phyloP scores from a whole-genome alignment of 2,329 filamentous ascomycete species.

The Ophiostoma fasciatum region DNA sequence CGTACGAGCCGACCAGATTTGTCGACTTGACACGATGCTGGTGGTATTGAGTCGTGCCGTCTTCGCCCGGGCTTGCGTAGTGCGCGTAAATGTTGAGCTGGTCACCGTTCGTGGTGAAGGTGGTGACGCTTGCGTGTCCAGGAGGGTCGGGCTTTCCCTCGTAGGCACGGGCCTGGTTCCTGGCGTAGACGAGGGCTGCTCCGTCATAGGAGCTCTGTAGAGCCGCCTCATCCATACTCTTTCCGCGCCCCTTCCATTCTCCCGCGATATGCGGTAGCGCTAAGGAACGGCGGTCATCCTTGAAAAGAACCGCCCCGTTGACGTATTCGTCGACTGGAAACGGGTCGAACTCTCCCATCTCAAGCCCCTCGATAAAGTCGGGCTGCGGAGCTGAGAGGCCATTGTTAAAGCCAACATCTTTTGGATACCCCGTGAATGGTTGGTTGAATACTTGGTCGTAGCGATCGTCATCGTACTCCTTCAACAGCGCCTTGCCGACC shows the following conservation, averaged over 20 bases:
- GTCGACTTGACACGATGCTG: conserved; percentile 11
- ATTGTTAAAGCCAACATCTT: conserved; percentile 16
- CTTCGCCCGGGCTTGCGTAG: conserved; percentile 10
- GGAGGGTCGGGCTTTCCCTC: conserved; percentile 9
- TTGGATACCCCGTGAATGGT: conserved; percentile 14
- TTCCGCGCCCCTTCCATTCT: conserved; percentile 12
- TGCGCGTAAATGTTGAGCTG: conserved; percentile 15
- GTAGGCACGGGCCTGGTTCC: conserved; percentile 14
- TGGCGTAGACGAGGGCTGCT: conserved; percentile 16
- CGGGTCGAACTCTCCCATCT: conserved; percentile 5
- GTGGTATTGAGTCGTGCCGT: conserved; percentile 9
- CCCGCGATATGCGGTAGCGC: conserved; percentile 17
- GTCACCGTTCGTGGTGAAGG: conserved; percentile 15
- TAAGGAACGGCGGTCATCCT: conserved; percentile 10
- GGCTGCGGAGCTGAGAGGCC: conserved; percentile 16
- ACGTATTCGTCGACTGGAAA: conserved; percentile 8
- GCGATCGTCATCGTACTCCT: conserved; percentile 4
- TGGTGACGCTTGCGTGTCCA: conserved; percentile 14
- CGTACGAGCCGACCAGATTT: conserved; percentile 5
- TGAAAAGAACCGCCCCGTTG: conserved; percentile 11
- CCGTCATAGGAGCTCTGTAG: conserved; percentile 12
- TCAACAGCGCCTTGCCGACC: conserved; percentile 9
- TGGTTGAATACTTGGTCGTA: conserved; percentile 6
- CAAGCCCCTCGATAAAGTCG: conserved; percentile 16
- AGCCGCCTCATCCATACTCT: conserved; percentile 8